Percentiles rank a stretch among this genome's conserved stretches.
Evolutionary conservation across 306 rosid species (phyloP).

Genomic region (Quercus berberidifolia): DNA sequence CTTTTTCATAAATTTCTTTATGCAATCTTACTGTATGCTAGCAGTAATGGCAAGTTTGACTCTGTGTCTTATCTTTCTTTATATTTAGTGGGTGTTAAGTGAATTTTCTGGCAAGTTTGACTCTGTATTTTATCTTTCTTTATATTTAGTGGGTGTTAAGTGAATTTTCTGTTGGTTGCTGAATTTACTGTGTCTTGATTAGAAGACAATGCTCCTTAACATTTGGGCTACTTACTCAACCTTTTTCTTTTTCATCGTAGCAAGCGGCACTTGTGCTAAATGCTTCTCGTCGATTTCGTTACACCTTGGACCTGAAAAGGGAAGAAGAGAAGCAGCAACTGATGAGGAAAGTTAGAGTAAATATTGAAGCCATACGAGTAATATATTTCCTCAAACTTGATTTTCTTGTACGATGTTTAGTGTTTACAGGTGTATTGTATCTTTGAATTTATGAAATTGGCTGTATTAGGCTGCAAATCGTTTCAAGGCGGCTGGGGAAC

Average conservation of each 20-base stretch:
- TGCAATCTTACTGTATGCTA: background rate
- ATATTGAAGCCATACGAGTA: slow-evolving; percentile 88
- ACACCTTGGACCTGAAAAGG: slow-evolving; percentile 94
- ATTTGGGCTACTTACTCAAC: background rate
- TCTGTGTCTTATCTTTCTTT: background rate
- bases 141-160: background rate
- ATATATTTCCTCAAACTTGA: slow-evolving; percentile 18
- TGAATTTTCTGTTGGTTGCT: background rate
- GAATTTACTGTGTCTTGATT: background rate
- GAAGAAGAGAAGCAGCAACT: slow-evolving; percentile 73
- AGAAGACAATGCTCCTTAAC: slow-evolving; percentile 1
- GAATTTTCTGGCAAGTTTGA: background rate
- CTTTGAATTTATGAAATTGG: slow-evolving; percentile 24
- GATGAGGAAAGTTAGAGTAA: slow-evolving; percentile 72
- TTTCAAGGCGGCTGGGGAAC: slow-evolving; percentile 50
- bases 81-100: background rate
- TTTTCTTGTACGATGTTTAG: slow-evolving; percentile 12
- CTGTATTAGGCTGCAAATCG: slow-evolving; percentile 73
- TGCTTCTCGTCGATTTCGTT: slow-evolving; percentile 99
- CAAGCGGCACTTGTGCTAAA: slow-evolving; percentile 98
- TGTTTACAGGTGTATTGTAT: background rate
- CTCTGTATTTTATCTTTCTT: background rate
- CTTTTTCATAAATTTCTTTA: background rate
- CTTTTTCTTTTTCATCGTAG: slow-evolving; percentile 33
- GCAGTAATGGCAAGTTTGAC: background rate